Conservation (phyloP, 495 filamentous ascomycete genomes). For the Xylaria curta region DNA sequence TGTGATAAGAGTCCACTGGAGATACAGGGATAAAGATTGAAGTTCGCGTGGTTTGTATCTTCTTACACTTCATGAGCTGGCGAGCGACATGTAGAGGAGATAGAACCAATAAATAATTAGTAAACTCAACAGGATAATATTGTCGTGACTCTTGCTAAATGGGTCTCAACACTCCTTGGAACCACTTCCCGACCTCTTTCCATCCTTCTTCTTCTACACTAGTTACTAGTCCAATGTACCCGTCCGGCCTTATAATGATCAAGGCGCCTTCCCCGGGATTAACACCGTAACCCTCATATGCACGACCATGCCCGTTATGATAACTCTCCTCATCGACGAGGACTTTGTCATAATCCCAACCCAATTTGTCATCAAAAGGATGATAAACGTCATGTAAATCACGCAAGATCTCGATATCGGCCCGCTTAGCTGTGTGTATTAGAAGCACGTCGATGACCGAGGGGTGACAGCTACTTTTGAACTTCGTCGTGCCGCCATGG, state of each 20-base stretch:
- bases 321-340: slow-evolving; percentile 68
- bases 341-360: slow-evolving; percentile 69
- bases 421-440: slow-evolving; percentile 59
- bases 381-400: slow-evolving; percentile 62
- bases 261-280: slow-evolving; percentile 64
- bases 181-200: slow-evolving; percentile 37
- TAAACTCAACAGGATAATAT: not conserved
- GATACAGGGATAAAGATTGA: not conserved
- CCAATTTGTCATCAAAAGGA: slow-evolving; percentile 60
- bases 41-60: not conserved
- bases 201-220: slow-evolving; percentile 53
- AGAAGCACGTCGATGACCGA: slow-evolving; percentile 64
- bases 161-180: slow-evolving; percentile 27
- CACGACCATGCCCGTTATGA: slow-evolving; percentile 66
- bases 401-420: slow-evolving; percentile 54
- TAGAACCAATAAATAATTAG: not conserved
- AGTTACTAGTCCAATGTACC: slow-evolving; percentile 65
- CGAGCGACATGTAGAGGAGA: not conserved
- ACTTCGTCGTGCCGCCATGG: slow-evolving; percentile 29
- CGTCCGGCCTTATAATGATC: slow-evolving; percentile 64
- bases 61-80: not conserved
- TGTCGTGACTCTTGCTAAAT: not conserved
- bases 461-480: slow-evolving; percentile 47
- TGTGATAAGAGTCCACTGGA: not conserved
- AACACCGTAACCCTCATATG: slow-evolving; percentile 69